A percentile compares a stretch with the other conserved stretches of the same genome.
Evolutionary conservation across 805 yeast genomes (phyloP).

Genomic region (Novakomyces olei): DNA sequence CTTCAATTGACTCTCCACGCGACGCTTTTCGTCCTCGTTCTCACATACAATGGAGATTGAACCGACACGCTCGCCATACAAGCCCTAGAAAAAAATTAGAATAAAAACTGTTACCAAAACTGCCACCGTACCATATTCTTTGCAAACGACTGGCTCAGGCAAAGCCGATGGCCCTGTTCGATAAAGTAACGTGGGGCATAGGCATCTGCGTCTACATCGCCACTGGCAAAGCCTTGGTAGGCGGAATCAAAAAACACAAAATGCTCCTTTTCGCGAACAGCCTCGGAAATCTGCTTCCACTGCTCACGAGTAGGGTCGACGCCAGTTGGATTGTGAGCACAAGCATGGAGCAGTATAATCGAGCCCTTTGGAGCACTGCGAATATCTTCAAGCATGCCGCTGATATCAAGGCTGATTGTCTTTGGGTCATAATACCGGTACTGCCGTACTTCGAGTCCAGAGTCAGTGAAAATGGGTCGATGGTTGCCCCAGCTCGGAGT

Average conservation of each 20-base stretch:
- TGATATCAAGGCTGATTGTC: constrained; percentile 47
- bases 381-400: constrained; percentile 43
- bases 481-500: constrained; percentile 98
- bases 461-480: constrained; percentile 49
- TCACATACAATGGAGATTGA: constrained; percentile 41
- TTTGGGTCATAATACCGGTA: constrained; percentile 76
- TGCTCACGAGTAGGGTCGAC: constrained; percentile 70
- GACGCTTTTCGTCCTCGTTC: constrained; percentile 23
- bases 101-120: too few species aligned
- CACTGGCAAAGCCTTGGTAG: constrained; percentile 92
- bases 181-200: constrained; percentile 47
- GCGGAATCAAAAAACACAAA: constrained; percentile 82
- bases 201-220: constrained; percentile 63
- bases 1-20: constrained; percentile 59
- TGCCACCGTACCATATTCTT: too few species aligned
- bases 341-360: constrained; percentile 66
- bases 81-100: too few species aligned
- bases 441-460: constrained; percentile 41
- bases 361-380: constrained; percentile 52
- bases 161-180: constrained; percentile 30
- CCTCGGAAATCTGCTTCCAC: constrained; percentile 52
- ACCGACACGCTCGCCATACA: constrained; percentile 89
- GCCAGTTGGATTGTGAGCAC: constrained; percentile 97
- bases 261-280: constrained; percentile 38
- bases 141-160: constrained; percentile 87